Conservation (phyloP, 1,139 yeast genomes). For the Suhomyces chickasaworum region DNA sequence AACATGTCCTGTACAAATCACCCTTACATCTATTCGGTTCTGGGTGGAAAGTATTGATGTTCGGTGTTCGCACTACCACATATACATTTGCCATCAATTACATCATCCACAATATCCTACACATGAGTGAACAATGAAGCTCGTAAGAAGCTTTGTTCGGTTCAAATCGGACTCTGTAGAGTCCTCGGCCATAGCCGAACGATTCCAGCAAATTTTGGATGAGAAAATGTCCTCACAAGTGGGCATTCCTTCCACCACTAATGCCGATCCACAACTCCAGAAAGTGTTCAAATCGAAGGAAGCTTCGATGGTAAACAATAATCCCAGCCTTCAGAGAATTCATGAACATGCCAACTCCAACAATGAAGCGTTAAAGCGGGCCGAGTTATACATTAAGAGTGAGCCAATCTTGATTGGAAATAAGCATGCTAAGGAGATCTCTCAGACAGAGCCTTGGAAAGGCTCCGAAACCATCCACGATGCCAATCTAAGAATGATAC, state of each 20-base stretch:
- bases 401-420: constrained; percentile 37
- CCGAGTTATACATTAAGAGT: constrained; percentile 20
- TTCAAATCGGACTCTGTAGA: constrained; percentile 2
- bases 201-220: constrained; percentile 27
- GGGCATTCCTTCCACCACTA: constrained; percentile 10
- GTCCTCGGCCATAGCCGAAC: constrained; percentile 22
- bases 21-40: no score
- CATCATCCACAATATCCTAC: not conserved
- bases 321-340: constrained; percentile 14
- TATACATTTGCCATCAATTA: not conserved
- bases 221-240: constrained; percentile 17
- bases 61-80: constrained; percentile 1
- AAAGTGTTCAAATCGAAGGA: constrained; percentile 5
- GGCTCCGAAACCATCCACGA: constrained; percentile 61
- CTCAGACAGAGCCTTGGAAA: constrained; percentile 61
- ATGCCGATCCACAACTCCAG: constrained; percentile 10
- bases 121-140: constrained; percentile 1
- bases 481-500: constrained; percentile 60
- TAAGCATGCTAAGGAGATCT: constrained; percentile 56
- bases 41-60: not conserved
- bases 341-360: constrained; percentile 6
- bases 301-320: constrained; percentile 7
- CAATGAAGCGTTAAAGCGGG: constrained; percentile 9
- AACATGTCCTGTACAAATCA: no score
- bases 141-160: not conserved